These are phyloP conservation scores for Cladosporium oxysporum DNA, from an alignment of 2,329 filamentous ascomycete species.

Conservation along the genomic window DNA sequence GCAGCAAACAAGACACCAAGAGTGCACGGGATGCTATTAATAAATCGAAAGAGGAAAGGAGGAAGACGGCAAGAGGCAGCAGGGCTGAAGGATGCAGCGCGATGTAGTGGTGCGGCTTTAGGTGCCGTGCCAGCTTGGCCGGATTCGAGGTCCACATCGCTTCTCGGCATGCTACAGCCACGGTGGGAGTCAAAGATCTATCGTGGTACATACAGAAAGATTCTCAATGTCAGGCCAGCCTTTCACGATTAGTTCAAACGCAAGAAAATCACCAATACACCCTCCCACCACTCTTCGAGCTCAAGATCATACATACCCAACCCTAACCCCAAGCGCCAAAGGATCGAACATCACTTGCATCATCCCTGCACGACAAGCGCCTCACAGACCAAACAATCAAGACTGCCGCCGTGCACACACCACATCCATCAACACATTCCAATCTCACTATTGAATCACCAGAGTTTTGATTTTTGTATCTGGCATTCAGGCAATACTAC, in stretches of 20 bases:
- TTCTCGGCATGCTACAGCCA: neutral
- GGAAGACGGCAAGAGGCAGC: neutral
- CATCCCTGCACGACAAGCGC: constrained; percentile 1
- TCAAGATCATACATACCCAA: neutral
- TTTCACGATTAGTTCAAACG: neutral
- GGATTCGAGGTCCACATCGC: neutral
- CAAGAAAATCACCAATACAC: neutral
- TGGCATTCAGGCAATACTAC: neutral
- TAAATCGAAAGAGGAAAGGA: neutral
- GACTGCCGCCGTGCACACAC: constrained; percentile 1
- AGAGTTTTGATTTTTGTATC: neutral
- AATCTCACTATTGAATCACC: neutral
- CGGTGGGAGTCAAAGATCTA: neutral
- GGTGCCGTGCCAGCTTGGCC: neutral
- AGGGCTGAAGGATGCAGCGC: constrained; percentile 5
- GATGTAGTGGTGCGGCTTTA: neutral
- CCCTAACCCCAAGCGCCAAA: neutral
- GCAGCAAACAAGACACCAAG: neutral
- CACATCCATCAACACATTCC: neutral
- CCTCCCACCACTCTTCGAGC: neutral
- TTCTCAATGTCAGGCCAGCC: too few species aligned
- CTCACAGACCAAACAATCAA: constrained; percentile 1
- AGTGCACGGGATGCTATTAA: neutral
- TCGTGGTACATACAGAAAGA: neutral
- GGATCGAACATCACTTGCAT: constrained; percentile 3